These are phyloP conservation scores for Botrytis pseudocinerea DNA, from an alignment of 2,329 filamentous ascomycete species.

Conservation along the genomic window DNA sequence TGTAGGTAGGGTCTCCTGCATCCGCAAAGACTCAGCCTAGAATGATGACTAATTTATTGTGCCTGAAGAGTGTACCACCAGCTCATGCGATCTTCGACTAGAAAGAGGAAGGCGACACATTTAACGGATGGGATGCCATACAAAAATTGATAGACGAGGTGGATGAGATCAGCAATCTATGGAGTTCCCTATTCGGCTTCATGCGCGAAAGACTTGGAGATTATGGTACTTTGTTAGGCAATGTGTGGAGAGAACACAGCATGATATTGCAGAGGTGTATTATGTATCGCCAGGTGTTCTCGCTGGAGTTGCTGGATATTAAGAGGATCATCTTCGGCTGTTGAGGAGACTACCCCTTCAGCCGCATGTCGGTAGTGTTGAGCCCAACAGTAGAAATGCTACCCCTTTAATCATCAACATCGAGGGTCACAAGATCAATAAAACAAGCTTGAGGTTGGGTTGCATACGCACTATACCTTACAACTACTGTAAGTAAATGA, in stretches of 20 bases:
- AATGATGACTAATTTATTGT: not conserved
- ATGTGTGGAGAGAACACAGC: not conserved
- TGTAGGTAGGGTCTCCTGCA: not conserved
- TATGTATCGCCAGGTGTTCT: not conserved
- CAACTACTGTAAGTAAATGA: not conserved
- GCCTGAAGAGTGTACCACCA: not conserved
- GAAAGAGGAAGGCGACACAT: not conserved
- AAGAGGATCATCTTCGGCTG: conserved; percentile 3
- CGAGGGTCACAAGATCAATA: conserved; percentile 11
- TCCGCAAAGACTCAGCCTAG: not conserved
- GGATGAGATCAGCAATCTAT: not conserved
- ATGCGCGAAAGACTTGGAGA: not conserved
- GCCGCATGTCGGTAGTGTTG: not conserved
- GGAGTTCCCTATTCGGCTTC: not conserved
- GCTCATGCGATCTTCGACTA: not conserved
- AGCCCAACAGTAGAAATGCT: not conserved
- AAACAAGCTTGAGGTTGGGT: not conserved
- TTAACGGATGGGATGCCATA: not conserved
- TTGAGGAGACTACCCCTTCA: conserved; percentile 8
- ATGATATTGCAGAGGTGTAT: not conserved
- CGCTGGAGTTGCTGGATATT: not conserved
- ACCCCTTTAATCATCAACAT: not conserved
- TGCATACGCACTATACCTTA: not conserved
- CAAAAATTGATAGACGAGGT: not conserved
- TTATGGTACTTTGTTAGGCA: not conserved